phyloP scores from a whole-genome alignment of 2,329 filamentous ascomycete genomes.

The Zopfia rhizophila region DNA sequence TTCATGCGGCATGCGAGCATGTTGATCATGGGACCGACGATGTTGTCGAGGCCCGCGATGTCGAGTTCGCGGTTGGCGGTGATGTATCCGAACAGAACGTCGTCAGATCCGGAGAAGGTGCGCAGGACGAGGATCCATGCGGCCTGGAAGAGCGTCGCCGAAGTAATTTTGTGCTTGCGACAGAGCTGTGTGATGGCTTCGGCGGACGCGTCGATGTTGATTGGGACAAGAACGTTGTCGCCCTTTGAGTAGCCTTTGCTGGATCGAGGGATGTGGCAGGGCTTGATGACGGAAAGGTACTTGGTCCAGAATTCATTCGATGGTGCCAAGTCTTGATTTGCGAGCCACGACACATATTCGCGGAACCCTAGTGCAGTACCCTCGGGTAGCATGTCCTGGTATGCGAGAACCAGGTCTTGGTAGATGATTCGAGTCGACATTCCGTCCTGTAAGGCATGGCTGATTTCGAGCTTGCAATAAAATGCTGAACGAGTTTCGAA shows the following conservation, averaged over 20 bases:
- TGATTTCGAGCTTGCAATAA: slow-evolving; percentile 59
- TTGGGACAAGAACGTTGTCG: slow-evolving; percentile 17
- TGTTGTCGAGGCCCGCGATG: slow-evolving; percentile 53
- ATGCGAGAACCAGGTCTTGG: slow-evolving; percentile 53
- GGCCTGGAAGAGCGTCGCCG: slow-evolving; percentile 22
- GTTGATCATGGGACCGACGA: slow-evolving; percentile 55
- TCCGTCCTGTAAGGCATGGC: slow-evolving; percentile 60
- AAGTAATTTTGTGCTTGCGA: slow-evolving; percentile 20
- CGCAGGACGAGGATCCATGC: slow-evolving; percentile 31
- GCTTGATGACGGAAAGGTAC: slow-evolving; percentile 15
- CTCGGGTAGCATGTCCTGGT: slow-evolving; percentile 19
- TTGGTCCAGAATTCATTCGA: slow-evolving; percentile 21
- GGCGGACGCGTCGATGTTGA: slow-evolving; percentile 15
- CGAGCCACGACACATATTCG: slow-evolving; percentile 23
- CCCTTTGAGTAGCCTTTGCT: slow-evolving; percentile 2
- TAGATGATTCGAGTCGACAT: slow-evolving; percentile 58
- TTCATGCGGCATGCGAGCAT: slow-evolving; percentile 33
- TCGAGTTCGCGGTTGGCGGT: slow-evolving; percentile 48
- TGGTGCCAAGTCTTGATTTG: slow-evolving; percentile 7
- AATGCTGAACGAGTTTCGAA: slow-evolving; percentile 54
- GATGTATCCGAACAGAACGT: slow-evolving; percentile 34
- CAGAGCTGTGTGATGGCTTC: slow-evolving; percentile 16
- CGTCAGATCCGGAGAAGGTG: slow-evolving; percentile 14
- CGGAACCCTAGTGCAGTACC: slow-evolving; percentile 21
- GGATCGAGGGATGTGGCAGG: slow-evolving; percentile 21